phyloP scores from a whole-genome alignment of 1,139 yeast species.

The Wickerhamomyces sp. region DNA sequence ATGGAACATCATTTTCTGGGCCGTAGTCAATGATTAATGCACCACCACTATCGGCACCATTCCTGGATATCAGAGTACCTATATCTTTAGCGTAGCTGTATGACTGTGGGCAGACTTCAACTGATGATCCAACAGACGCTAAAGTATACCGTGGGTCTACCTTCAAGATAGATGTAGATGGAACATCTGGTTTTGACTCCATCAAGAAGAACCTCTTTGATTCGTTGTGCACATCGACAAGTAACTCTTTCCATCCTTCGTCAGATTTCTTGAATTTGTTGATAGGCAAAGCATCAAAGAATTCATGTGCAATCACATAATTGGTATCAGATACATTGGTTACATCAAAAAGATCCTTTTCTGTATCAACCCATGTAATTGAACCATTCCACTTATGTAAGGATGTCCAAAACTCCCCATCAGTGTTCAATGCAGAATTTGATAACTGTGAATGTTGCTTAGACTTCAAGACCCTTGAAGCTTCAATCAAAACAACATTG shows the following conservation, averaged over 20 bases:
- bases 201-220: slow-evolving; percentile 53
- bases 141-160: slow-evolving; percentile 46
- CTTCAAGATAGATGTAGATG: slow-evolving; percentile 56
- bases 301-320: slow-evolving; percentile 77
- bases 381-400: slow-evolving; percentile 48
- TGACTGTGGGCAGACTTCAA: slow-evolving; percentile 77
- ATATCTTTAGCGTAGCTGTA: slow-evolving; percentile 47
- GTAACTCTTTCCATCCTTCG: slow-evolving; percentile 72
- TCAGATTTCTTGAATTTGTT: slow-evolving; percentile 59
- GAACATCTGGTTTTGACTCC: slow-evolving; percentile 56
- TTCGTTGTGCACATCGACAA: slow-evolving; percentile 47
- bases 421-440: slow-evolving; percentile 22
- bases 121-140: slow-evolving; percentile 51
- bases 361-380: slow-evolving; percentile 68
- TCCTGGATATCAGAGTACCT: slow-evolving; percentile 34
- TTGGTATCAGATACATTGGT: slow-evolving; percentile 36
- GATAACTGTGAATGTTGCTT: slow-evolving; percentile 54
- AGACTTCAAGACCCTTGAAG: slow-evolving; percentile 58
- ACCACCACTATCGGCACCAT: slow-evolving; percentile 45
- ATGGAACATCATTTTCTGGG: slow-evolving; percentile 54
- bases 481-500: slow-evolving; percentile 60
- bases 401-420: slow-evolving; percentile 18
- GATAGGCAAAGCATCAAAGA: slow-evolving; percentile 83
- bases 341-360: slow-evolving; percentile 44
- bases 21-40: slow-evolving; percentile 81